A percentile compares a stretch with the other conserved stretches of the same genome.
Evolutionary conservation across 441 rosid species (phyloP).

Genomic region (Adansonia rubrostipa): DNA sequence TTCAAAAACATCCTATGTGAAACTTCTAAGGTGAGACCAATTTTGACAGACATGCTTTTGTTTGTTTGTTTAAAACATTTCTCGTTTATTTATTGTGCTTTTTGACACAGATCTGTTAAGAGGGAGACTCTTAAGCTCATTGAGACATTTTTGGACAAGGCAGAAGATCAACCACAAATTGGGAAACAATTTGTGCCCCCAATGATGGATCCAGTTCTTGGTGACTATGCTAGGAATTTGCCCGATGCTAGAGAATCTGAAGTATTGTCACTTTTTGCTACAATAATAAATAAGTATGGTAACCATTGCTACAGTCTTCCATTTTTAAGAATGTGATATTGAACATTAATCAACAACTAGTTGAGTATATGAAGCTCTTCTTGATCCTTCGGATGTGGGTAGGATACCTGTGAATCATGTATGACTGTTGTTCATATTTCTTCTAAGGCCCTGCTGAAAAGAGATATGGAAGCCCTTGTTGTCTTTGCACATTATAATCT

Average conservation of each 20-base stretch:
- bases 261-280: slow-evolving; percentile 96
- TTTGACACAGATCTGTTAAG: slow-evolving; percentile 82
- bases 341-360: neutral
- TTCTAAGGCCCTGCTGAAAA: neutral
- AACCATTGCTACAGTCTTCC: neutral
- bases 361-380: neutral
- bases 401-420: neutral
- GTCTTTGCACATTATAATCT: neutral
- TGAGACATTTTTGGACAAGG: slow-evolving; percentile 99
- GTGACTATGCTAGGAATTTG: slow-evolving; percentile 95
- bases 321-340: neutral
- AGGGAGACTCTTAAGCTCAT: slow-evolving; percentile 99
- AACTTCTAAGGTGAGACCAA: slow-evolving; percentile 73
- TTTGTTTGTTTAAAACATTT: slow-evolving; percentile 21
- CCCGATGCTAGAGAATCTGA: slow-evolving; percentile 99
- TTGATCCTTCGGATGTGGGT: neutral
- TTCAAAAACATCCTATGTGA: slow-evolving; percentile 91
- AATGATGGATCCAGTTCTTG: slow-evolving; percentile 98
- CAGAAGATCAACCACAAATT: slow-evolving; percentile 95
- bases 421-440: neutral
- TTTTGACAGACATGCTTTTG: slow-evolving; percentile 23
- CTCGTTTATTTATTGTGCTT: slow-evolving; percentile 20
- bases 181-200: slow-evolving; percentile 99
- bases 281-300: slow-evolving; percentile 93
- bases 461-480: neutral